Conservation (phyloP, 148 eudicot genomes). For the Heliosperma pusillum region DNA sequence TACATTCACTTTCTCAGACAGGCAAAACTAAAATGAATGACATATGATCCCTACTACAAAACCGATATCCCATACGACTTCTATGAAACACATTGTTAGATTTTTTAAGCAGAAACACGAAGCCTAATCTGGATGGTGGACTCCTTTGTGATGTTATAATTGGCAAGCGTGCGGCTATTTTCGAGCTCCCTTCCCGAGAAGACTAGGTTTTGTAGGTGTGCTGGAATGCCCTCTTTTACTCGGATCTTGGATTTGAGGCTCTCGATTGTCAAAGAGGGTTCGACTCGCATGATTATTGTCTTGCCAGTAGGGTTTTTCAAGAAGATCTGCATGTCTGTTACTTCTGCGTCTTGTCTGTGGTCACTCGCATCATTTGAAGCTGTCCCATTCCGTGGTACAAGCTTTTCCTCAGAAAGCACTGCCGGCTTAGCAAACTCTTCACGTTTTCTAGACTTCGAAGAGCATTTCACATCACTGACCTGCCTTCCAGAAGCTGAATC, state of each 20-base stretch:
- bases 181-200: background rate
- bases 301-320: background rate
- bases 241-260: background rate
- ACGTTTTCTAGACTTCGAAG: background rate
- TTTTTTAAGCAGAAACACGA: background rate
- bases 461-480: background rate
- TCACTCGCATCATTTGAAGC: slow-evolving; percentile 3
- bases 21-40: too few species aligned
- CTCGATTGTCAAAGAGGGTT: background rate
- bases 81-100: background rate
- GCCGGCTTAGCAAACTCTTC: background rate
- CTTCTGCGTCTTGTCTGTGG: background rate
- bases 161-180: background rate
- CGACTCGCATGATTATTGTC: background rate
- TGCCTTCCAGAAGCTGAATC: background rate
- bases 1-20: too few species aligned
- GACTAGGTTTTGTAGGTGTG: background rate
- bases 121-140: background rate
- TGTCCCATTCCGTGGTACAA: background rate
- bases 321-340: background rate
- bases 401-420: background rate
- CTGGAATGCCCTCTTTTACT: background rate
- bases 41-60: too few species aligned
- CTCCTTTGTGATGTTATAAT: background rate
- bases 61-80: background rate